phyloP scores from a whole-genome alignment of 371 early-diverging fungal genomes.

The Actinomortierella ambigua region DNA sequence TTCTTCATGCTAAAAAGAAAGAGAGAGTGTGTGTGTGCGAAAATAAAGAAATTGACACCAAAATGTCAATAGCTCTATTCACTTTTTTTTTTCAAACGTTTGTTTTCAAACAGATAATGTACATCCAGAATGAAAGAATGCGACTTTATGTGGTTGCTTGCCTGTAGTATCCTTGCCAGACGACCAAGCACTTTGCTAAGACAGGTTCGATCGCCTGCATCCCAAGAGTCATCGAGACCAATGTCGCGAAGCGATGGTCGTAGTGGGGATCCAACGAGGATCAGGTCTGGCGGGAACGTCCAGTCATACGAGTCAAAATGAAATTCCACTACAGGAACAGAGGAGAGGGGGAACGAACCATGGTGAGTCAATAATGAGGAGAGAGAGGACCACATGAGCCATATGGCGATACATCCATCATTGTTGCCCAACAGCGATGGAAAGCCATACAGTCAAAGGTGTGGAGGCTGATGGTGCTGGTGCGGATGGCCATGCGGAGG shows the following conservation, averaged over 20 bases:
- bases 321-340: conserved; percentile 22
- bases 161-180: conserved; percentile 35
- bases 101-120: neutral
- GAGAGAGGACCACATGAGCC: too few species aligned
- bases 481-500: conserved; percentile 27
- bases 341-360: neutral
- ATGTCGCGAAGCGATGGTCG: conserved; percentile 28
- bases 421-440: too few species aligned
- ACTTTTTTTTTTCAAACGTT: neutral
- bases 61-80: neutral
- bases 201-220: conserved; percentile 27
- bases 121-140: neutral
- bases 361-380: too few species aligned
- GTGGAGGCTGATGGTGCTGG: conserved; percentile 35
- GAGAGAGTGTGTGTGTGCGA: neutral
- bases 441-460: conserved; percentile 25
- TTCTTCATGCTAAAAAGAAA: conserved; percentile 23
- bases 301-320: conserved; percentile 41
- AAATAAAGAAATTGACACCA: neutral
- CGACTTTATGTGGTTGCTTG: neutral
- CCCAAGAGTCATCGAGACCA: conserved; percentile 37
- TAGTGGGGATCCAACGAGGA: conserved; percentile 16
- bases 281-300: conserved; percentile 43
- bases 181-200: conserved; percentile 29
- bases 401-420: too few species aligned